Evolutionary conservation across 805 yeast genomes (phyloP).

Genomic region (Metschnikowia gruessii): DNA sequence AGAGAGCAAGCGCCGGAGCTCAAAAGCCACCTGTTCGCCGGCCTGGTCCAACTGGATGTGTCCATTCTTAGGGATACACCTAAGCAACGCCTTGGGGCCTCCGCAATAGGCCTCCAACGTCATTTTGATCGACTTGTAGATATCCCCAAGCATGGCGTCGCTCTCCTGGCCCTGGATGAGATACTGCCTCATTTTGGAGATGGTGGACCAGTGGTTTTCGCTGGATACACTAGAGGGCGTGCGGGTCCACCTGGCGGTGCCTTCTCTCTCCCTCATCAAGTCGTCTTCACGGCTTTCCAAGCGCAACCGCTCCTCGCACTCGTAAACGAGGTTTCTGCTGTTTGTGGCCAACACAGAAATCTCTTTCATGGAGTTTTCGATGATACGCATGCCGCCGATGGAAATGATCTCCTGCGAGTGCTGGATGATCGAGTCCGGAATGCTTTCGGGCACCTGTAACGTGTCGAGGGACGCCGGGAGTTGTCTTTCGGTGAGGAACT

Average conservation of each 20-base stretch:
- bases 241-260: slow-evolving; percentile 55
- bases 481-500: slow-evolving; percentile 46
- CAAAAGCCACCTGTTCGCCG: slow-evolving; percentile 28
- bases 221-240: slow-evolving; percentile 46
- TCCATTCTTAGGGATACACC: slow-evolving; percentile 41
- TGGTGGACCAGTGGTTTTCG: slow-evolving; percentile 34
- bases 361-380: slow-evolving; percentile 45
- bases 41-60: slow-evolving; percentile 35
- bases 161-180: slow-evolving; percentile 58
- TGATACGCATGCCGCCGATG: slow-evolving; percentile 48
- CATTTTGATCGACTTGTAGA: slow-evolving; percentile 48
- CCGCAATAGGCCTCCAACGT: slow-evolving; percentile 44
- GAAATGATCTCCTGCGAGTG: slow-evolving; percentile 53
- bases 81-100: slow-evolving; percentile 32
- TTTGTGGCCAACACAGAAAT: slow-evolving; percentile 43
- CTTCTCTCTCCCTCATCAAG: slow-evolving; percentile 47
- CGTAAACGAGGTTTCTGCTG: slow-evolving; percentile 42
- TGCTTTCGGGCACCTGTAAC: slow-evolving; percentile 50
- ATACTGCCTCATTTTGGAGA: slow-evolving; percentile 47
- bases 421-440: slow-evolving; percentile 57
- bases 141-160: slow-evolving; percentile 50
- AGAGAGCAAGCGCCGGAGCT: slow-evolving; percentile 35
- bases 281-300: slow-evolving; percentile 58
- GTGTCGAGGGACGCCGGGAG: slow-evolving; percentile 64
- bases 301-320: slow-evolving; percentile 43